These are phyloP conservation scores for Fusarium luffae DNA, from an alignment of 2,329 filamentous ascomycete genomes.

Conservation along the genomic window DNA sequence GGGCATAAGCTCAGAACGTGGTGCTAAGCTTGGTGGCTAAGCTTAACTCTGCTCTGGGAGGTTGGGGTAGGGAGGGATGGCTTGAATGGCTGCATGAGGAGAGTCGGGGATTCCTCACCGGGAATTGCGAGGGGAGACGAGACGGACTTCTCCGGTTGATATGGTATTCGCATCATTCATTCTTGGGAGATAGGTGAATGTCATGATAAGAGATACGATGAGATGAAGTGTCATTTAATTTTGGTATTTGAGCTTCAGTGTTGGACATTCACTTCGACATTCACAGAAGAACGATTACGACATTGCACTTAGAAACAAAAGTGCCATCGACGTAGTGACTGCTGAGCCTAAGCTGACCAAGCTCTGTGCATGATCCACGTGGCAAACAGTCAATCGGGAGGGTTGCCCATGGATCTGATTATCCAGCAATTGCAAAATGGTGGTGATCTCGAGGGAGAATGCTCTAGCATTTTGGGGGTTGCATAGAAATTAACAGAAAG, in stretches of 20 bases:
- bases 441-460: background rate
- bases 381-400: constrained; percentile 10
- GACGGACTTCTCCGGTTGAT: background rate
- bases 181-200: too few species aligned
- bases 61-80: background rate
- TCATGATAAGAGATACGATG: background rate
- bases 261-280: too few species aligned
- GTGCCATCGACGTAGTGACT: background rate
- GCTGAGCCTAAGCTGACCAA: constrained; percentile 25
- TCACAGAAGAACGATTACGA: background rate
- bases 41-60: constrained; percentile 20
- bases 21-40: constrained; percentile 31
- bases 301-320: background rate
- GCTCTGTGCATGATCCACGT: constrained; percentile 19
- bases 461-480: background rate
- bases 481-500: background rate
- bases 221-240: accelerated
- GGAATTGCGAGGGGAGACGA: background rate
- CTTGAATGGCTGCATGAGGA: background rate
- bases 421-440: background rate
- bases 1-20: constrained; percentile 2
- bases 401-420: background rate
- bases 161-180: background rate
- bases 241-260: too few species aligned
- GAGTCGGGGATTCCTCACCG: background rate